Conservation (phyloP, 2,329 filamentous ascomycete genomes). For the Beauveria sp. region DNA sequence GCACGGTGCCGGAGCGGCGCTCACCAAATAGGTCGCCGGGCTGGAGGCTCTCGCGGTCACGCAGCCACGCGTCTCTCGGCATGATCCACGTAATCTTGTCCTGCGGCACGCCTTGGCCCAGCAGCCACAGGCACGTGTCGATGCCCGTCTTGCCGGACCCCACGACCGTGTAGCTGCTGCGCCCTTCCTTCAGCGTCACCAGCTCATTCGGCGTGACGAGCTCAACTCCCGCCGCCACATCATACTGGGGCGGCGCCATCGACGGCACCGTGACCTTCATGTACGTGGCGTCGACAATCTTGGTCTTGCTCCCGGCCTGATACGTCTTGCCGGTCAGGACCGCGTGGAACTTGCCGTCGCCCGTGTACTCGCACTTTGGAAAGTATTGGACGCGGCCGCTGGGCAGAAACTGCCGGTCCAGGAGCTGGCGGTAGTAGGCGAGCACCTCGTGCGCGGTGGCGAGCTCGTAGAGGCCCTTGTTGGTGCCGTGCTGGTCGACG, state of each 20-base stretch:
- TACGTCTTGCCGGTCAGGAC: background rate
- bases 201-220: conserved; percentile 6
- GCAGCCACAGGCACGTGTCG: conserved; percentile 8
- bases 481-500: conserved; percentile 5
- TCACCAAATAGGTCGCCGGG: background rate
- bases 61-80: conserved; percentile 3
- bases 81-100: conserved; percentile 5
- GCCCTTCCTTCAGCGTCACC: background rate
- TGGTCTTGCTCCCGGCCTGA: background rate
- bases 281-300: conserved; percentile 7
- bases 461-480: conserved; percentile 4
- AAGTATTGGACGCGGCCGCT: background rate
- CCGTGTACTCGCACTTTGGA: conserved; percentile 4
- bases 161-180: background rate
- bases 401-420: background rate
- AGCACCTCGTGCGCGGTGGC: conserved; percentile 8
- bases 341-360: background rate
- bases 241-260: background rate
- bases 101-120: background rate
- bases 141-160: conserved; percentile 8
- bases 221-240: background rate
- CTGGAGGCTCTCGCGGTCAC: conserved; percentile 3
- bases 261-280: conserved; percentile 1
- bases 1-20: background rate
- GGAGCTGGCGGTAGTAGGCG: conserved; percentile 6